A percentile compares a stretch with the other conserved stretches of the same genome.
Conservation (phyloP, 2,329 filamentous ascomycete species). For the Neopestalotiopsis sp. region DNA sequence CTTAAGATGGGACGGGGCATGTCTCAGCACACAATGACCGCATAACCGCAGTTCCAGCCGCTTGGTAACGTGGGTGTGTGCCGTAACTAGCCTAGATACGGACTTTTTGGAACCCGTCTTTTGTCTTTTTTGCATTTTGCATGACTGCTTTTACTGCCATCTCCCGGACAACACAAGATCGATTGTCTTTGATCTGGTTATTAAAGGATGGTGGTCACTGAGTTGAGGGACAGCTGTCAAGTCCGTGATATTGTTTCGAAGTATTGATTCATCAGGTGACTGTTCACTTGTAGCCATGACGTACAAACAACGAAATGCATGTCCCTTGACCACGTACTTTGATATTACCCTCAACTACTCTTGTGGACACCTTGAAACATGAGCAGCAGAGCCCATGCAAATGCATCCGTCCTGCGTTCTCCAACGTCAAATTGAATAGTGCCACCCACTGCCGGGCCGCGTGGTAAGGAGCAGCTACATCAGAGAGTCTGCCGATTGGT, state of each 20-base stretch:
- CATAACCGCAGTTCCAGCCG: not conserved
- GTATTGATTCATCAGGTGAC: not conserved
- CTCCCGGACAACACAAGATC: not conserved
- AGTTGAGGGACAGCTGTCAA: not conserved
- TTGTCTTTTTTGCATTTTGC: no score
- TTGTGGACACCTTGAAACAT: not conserved
- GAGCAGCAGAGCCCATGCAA: not conserved
- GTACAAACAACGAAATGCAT: not conserved
- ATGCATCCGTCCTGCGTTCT: conserved; percentile 2
- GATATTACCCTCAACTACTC: not conserved
- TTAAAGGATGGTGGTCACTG: not conserved
- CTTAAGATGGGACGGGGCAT: not conserved
- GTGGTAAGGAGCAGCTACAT: not conserved
- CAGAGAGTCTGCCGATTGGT: conserved; percentile 12
- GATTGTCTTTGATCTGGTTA: not conserved
- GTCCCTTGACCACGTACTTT: no score
- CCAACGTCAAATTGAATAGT: conserved; percentile 8
- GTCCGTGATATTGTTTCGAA: not conserved
- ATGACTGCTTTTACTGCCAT: not conserved
- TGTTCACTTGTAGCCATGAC: not conserved
- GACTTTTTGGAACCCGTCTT: not conserved
- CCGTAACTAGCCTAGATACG: not conserved
- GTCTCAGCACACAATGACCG: not conserved
- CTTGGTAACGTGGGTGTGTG: not conserved
- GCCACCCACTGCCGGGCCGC: conserved; percentile 13